Evolutionary conservation across 148 eudicot species (phyloP).

Genomic region (Mesembryanthemum crystallinum): DNA sequence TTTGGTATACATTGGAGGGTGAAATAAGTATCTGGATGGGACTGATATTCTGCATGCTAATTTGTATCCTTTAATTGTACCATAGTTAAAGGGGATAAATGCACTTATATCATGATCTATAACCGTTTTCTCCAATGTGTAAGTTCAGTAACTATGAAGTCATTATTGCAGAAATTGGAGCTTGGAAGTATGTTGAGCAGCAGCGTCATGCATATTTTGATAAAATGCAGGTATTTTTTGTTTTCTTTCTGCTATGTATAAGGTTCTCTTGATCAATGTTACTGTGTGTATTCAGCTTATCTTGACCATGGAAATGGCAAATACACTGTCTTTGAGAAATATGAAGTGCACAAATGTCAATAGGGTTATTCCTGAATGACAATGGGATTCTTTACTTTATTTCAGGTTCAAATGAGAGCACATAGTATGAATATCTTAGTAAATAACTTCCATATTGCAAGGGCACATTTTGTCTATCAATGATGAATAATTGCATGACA

Average conservation of each 20-base stretch:
- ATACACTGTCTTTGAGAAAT: not conserved
- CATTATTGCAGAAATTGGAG: conserved; percentile 68
- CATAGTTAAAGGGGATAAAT: not conserved
- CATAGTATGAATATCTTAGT: not conserved
- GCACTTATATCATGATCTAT: not conserved
- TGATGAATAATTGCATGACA: not conserved
- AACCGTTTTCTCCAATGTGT: not conserved
- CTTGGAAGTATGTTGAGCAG: conserved; percentile 85
- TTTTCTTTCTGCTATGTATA: not conserved
- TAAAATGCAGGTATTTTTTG: conserved; percentile 77
- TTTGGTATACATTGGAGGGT: not conserved
- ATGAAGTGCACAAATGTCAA: not conserved
- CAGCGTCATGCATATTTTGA: conserved; percentile 93
- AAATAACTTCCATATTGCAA: not conserved
- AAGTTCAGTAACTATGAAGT: conserved; percentile 5
- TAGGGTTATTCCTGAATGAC: not conserved
- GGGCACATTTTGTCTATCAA: not conserved
- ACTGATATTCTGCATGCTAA: not conserved
- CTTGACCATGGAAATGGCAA: not conserved
- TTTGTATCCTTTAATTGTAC: not conserved
- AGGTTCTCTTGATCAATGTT: not conserved
- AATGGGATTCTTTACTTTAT: conserved; percentile 3
- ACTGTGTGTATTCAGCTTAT: not conserved
- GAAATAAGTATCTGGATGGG: not conserved
- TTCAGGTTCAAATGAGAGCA: conserved; percentile 9